These are phyloP conservation scores for Sporothrix phasma DNA, from an alignment of 2,329 filamentous ascomycete species.

Conservation along the genomic window DNA sequence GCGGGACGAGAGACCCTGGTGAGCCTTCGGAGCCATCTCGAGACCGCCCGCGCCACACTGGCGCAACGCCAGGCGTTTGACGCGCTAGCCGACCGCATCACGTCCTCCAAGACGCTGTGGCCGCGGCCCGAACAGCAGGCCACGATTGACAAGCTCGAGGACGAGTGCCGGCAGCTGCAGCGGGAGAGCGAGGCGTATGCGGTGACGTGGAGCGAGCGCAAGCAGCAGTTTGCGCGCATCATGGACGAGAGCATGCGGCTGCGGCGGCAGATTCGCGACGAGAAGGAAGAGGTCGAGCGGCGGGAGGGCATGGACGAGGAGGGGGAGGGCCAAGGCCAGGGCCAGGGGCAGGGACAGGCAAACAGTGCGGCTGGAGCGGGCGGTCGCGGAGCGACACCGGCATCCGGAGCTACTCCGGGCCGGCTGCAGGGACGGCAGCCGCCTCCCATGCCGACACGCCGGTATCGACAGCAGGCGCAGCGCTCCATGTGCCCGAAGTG, in stretches of 20 bases:
- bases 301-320: conserved; percentile 72
- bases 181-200: conserved; percentile 74
- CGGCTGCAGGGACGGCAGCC: too few species aligned
- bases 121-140: conserved; percentile 74
- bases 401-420: background rate
- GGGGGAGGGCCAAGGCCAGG: conserved; percentile 44
- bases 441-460: background rate
- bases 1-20: conserved; percentile 60
- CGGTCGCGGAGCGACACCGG: background rate
- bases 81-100: conserved; percentile 77
- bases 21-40: conserved; percentile 62
- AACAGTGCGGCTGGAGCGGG: background rate
- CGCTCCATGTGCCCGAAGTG: background rate
- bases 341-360: too few species aligned
- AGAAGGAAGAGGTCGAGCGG: conserved; percentile 88
- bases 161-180: conserved; percentile 81
- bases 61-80: conserved; percentile 78
- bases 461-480: background rate
- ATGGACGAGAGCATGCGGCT: conserved; percentile 86
- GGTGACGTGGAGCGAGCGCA: conserved; percentile 71
- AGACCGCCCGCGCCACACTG: conserved; percentile 64
- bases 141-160: conserved; percentile 70
- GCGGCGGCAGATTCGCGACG: conserved; percentile 76
- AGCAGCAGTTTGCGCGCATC: conserved; percentile 78
- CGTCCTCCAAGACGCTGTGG: conserved; percentile 66